Evolutionary conservation across 192 early-diverging fungal genomes (phyloP), one percentile per base, ranked within the genome.

Genomic region (Coemansia sp.): DNA sequence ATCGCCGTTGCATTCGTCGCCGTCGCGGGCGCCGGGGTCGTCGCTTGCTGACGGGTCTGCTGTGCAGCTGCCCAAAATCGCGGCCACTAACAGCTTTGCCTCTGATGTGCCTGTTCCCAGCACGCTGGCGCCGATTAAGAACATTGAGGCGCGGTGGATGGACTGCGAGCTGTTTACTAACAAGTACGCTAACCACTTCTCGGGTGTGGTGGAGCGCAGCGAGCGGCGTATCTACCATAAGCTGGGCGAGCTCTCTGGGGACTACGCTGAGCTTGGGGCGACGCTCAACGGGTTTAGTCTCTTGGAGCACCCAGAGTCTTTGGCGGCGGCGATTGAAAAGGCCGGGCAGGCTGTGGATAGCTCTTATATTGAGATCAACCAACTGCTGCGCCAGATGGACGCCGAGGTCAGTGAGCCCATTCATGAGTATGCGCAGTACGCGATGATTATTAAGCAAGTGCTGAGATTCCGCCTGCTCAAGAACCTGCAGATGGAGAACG

Each of bases 251-350:
- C 84, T 92, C 31, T 87, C 93, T 0, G 75, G 78, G 36, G 90
- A 92, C 64, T 93, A 93, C 70, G 84, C 93, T 20, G 95, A 97
- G 67, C 84, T 99, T 17, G 96, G 95, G 1, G 95, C 93, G 4
- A 84, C 89, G 2, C 94, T 96, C 77, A 99, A 99, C 69, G 94
- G 90, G 22, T 98, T 98, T 80, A 98, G 96, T 53, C 84, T 99
- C 39, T 89, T 90, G 67, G 95, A 98, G 38, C 85, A 81, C 1
- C 82, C 80, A 2, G 79, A 82, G 46, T 31, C 41, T 22, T 83
- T 99, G n/a, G 88, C 92, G 1, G 89, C 89, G 24, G 91, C 92
- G 0, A 91, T 98, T 67, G 98, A 99, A 72, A 87, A 89, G 62
- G 83, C 94, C n/a, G 98, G 98, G 2, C 91, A 95, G 72, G 94